These are phyloP conservation scores for Monilinia fructigena DNA, from an alignment of 2,329 filamentous ascomycete species.

Conservation along the genomic window DNA sequence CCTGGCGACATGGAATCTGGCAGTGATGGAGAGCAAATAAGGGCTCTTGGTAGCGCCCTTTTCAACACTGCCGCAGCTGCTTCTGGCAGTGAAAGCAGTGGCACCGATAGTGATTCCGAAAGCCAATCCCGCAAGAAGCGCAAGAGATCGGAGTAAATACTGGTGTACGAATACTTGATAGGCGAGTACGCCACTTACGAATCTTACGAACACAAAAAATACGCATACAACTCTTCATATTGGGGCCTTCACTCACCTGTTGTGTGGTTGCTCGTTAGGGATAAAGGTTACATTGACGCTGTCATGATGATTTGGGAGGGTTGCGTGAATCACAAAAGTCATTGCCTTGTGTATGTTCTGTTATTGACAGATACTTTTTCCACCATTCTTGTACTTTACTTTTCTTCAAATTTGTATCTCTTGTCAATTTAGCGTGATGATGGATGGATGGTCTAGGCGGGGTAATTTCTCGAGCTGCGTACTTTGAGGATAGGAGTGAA, in stretches of 20 bases:
- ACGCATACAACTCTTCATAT: conserved; percentile 35
- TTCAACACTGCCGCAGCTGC: conserved; percentile 78
- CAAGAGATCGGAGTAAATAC: conserved; percentile 62
- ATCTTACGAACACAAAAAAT: conserved; percentile 34
- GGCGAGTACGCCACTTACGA: conserved; percentile 33
- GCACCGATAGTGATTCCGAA: conserved; percentile 49
- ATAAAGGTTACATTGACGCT: conserved; percentile 35
- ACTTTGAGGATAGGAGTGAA: conserved; percentile 23
- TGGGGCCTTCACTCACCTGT: conserved; percentile 33
- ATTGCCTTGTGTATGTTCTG: conserved; percentile 33
- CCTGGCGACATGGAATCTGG: conserved; percentile 45
- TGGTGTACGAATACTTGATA: conserved; percentile 27
- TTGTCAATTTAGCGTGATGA: conserved; percentile 42
- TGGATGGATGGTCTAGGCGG: conserved; percentile 28
- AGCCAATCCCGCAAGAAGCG: conserved; percentile 67
- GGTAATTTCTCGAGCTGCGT: conserved; percentile 28
- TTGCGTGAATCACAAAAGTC: conserved; percentile 34
- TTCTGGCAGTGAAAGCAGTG: conserved; percentile 62
- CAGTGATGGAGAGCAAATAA: conserved; percentile 59
- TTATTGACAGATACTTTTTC: conserved; percentile 25
- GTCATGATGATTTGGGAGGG: conserved; percentile 36
- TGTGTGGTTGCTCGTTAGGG: conserved; percentile 33
- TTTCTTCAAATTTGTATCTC: conserved; percentile 33
- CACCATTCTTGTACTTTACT: conserved; percentile 40
- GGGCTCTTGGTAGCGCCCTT: conserved; percentile 70